phyloP scores from a whole-genome alignment of 2,329 filamentous ascomycete species.

The Talaromyces funiculosus region DNA sequence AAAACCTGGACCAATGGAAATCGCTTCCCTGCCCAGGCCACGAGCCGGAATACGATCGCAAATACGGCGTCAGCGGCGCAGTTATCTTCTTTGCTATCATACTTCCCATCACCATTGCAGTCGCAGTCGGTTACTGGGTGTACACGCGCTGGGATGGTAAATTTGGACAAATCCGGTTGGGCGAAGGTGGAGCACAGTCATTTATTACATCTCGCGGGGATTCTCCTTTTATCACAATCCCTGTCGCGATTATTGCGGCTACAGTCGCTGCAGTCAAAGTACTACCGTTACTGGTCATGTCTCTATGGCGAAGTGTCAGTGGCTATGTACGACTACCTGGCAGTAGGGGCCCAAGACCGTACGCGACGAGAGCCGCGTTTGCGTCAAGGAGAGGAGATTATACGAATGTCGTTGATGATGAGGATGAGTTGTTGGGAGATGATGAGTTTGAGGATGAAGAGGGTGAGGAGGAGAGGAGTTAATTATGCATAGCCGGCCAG shows the following conservation, averaged over 20 bases:
- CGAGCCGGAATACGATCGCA: slow-evolving; percentile 74
- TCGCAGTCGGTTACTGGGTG: slow-evolving; percentile 72
- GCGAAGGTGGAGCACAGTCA: slow-evolving; percentile 37
- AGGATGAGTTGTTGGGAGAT: slow-evolving; percentile 78
- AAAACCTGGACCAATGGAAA: slow-evolving; percentile 64
- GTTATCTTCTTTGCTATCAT: slow-evolving; percentile 81
- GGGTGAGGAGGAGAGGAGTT: slow-evolving; percentile 48
- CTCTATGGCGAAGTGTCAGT: slow-evolving; percentile 63
- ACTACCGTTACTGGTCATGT: slow-evolving; percentile 65
- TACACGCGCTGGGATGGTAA: slow-evolving; percentile 81
- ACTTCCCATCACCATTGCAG: slow-evolving; percentile 66
- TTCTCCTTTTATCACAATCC: slow-evolving; percentile 72
- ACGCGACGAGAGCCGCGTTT: slow-evolving; percentile 85
- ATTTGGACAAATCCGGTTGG: slow-evolving; percentile 86
- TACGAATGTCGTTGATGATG: slow-evolving; percentile 80
- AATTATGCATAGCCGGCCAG: background rate
- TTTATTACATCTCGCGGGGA: slow-evolving; percentile 58
- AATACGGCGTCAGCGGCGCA: slow-evolving; percentile 63
- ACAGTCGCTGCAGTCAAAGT: slow-evolving; percentile 69
- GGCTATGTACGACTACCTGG: slow-evolving; percentile 44
- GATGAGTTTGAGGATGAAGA: slow-evolving; percentile 93
- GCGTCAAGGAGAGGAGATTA: slow-evolving; percentile 84
- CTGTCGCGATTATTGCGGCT: slow-evolving; percentile 68
- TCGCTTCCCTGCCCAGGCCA: slow-evolving; percentile 67
- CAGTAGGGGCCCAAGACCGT: slow-evolving; percentile 55